These are phyloP conservation scores for Chalciporus pseudorubinellus DNA, from an alignment of 768 basidiomycete genomes.

Conservation along the genomic window DNA sequence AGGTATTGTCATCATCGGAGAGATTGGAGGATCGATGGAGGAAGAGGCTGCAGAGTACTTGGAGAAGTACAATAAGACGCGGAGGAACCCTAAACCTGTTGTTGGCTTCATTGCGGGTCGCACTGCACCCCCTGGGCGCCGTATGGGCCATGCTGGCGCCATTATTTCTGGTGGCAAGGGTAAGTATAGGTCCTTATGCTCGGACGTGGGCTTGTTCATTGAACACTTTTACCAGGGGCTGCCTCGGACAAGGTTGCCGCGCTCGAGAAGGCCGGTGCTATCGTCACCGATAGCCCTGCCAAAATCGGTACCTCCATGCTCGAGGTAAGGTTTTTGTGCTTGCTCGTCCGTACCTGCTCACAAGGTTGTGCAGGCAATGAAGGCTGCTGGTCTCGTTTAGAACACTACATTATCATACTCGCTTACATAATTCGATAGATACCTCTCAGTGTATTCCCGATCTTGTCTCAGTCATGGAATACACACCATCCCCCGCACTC, in stretches of 20 bases:
- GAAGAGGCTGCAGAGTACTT: slow-evolving; percentile 98
- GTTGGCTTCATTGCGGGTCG: slow-evolving; percentile 98
- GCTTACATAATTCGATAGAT: slow-evolving; percentile 40
- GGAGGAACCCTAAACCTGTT: slow-evolving; percentile 86
- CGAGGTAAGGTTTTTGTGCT: slow-evolving; percentile 52
- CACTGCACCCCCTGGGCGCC: slow-evolving; percentile 94
- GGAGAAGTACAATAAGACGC: slow-evolving; percentile 88
- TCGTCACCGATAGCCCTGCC: slow-evolving; percentile 94
- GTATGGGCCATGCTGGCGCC: slow-evolving; percentile 98
- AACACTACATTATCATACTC: slow-evolving; percentile 23
- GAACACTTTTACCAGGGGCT: slow-evolving; percentile 50
- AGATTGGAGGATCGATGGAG: slow-evolving; percentile 99
- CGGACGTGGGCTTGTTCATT: neutral
- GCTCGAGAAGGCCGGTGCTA: slow-evolving; percentile 85
- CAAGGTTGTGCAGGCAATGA: slow-evolving; percentile 58
- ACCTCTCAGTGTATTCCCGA: neutral
- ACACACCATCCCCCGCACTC: slow-evolving; percentile 44
- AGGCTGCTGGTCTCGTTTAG: slow-evolving; percentile 68
- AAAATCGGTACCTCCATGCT: slow-evolving; percentile 90
- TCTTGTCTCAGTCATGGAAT: slow-evolving; percentile 18
- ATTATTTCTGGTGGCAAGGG: slow-evolving; percentile 99
- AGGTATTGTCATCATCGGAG: slow-evolving; percentile 98
- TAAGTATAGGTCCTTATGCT: slow-evolving; percentile 23
- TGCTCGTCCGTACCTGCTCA: slow-evolving; percentile 3
- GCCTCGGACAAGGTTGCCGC: slow-evolving; percentile 93